Evolutionary conservation across 129 eudicot species (phyloP).

Genomic region (Escallonia herrerae): DNA sequence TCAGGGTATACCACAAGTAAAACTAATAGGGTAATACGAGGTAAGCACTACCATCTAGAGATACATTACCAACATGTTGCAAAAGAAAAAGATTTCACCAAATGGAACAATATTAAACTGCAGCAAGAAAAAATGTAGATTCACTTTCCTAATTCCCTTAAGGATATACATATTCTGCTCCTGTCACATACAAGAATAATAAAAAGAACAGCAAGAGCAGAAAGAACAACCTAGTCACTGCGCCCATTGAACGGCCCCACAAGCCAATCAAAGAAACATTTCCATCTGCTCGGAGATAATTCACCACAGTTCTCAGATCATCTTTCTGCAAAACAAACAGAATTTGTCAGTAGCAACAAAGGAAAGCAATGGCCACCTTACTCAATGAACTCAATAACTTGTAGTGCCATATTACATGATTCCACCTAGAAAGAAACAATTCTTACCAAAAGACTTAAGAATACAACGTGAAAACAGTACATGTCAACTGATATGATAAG

Average conservation of each 20-base stretch:
- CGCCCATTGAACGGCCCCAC: constrained; percentile 99
- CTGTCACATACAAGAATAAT: neutral
- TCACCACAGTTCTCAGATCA: constrained; percentile 84
- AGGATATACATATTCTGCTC: neutral
- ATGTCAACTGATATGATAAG: no score
- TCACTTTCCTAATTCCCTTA: no score
- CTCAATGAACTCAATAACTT: neutral
- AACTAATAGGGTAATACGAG: no score
- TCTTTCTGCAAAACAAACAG: constrained; percentile 57
- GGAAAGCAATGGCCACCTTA: neutral
- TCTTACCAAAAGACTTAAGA: no score
- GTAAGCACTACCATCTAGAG: no score
- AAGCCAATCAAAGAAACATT: constrained; percentile 84
- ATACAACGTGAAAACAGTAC: no score
- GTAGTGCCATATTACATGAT: neutral
- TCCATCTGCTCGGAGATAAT: constrained; percentile 77
- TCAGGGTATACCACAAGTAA: no score
- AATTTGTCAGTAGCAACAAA: neutral
- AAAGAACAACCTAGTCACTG: constrained; percentile 71
- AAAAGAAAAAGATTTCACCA: no score
- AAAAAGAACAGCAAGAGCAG: constrained; percentile 4
- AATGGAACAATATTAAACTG: no score
- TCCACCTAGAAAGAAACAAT: neutral
- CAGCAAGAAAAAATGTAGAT: no score
- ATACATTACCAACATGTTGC: no score